These are phyloP conservation scores for Jimgerdemannia flammicorona DNA, from an alignment of 192 early-diverging fungal genomes.

Conservation along the genomic window DNA sequence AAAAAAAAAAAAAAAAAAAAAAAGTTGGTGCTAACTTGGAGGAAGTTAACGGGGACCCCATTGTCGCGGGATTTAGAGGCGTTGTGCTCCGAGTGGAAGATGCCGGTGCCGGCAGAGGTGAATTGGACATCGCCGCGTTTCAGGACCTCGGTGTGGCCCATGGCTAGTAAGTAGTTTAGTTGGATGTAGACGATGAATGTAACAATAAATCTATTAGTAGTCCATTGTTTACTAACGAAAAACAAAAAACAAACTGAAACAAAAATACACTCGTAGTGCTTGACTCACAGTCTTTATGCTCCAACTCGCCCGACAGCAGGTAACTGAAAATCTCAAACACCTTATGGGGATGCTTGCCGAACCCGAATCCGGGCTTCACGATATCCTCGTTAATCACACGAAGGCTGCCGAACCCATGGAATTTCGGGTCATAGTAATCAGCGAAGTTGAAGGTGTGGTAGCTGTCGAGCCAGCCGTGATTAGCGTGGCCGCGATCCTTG, in stretches of 20 bases:
- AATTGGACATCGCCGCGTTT: conserved; percentile 36
- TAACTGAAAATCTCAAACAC: conserved; percentile 43
- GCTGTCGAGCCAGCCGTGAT: conserved; percentile 36
- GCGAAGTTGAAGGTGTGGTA: conserved; percentile 47
- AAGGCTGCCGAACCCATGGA: conserved; percentile 24
- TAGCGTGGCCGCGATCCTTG: conserved; percentile 23
- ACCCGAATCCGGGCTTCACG: conserved; percentile 27
- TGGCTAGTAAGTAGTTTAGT: conserved; percentile 9
- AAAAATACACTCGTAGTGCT: background rate
- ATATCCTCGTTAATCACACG: conserved; percentile 44
- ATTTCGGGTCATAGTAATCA: conserved; percentile 32
- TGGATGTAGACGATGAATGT: background rate
- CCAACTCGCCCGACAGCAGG: conserved; percentile 32
- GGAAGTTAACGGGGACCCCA: conserved; percentile 19
- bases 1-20: background rate
- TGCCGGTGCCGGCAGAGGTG: conserved; percentile 40
- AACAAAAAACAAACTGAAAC: background rate
- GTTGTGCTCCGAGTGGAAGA: conserved; percentile 37
- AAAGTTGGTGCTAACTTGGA: too few relatives aligned
- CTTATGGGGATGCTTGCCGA: conserved; percentile 36
- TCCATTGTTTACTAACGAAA: background rate
- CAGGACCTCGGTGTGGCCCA: conserved; percentile 36
- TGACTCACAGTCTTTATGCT: conserved; percentile 35
- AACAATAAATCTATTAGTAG: too few relatives aligned
- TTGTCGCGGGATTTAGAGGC: background rate